These are phyloP conservation scores for Calocera viscosa DNA, from an alignment of 768 basidiomycete genomes.

Conservation along the genomic window DNA sequence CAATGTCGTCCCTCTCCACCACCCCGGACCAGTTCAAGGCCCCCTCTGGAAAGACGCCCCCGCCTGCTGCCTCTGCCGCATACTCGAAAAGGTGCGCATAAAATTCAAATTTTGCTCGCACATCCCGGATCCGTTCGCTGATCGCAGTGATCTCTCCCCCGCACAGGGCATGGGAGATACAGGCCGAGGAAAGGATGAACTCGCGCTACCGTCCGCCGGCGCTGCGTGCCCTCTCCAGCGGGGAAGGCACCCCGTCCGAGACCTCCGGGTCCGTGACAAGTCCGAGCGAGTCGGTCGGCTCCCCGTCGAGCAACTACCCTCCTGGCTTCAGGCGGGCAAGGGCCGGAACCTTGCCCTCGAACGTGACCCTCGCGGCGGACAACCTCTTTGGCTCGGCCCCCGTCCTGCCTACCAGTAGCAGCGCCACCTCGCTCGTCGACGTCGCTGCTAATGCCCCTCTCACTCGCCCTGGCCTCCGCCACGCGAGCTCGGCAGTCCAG, in stretches of 20 bases:
- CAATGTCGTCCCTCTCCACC: conserved; percentile 6
- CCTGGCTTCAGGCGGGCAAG: conserved; percentile 85
- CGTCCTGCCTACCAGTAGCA: conserved; percentile 48
- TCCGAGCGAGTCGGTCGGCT: conserved; percentile 18
- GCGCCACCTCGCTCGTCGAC: conserved; percentile 1
- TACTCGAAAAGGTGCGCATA: conserved; percentile 65
- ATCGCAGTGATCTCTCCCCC: conserved; percentile 14
- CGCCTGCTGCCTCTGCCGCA: conserved; percentile 79
- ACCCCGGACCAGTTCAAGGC: conserved; percentile 1
- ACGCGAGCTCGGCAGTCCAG: conserved; percentile 21
- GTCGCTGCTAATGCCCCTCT: conserved; percentile 10
- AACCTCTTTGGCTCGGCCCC: conserved; percentile 37
- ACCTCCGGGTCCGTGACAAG: not conserved
- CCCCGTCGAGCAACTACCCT: conserved; percentile 66
- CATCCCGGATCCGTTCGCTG: conserved; percentile 12
- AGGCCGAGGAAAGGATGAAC: conserved; percentile 57
- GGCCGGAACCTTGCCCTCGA: conserved; percentile 95
- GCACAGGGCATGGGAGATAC: conserved; percentile 69
- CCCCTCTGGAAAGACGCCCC: conserved; percentile 75
- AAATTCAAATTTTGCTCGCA: conserved; percentile 13
- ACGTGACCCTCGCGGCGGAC: conserved; percentile 80
- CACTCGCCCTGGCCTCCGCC: conserved; percentile 22
- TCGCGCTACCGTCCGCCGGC: conserved; percentile 71
- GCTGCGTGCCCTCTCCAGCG: conserved; percentile 40
- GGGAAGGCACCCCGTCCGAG: not conserved